Percentiles rank a stretch among this genome's conserved stretches.
These are phyloP conservation scores for Phytophthora vignae DNA, from an alignment of 352 stramenopile genomes.

Conservation along the genomic window DNA sequence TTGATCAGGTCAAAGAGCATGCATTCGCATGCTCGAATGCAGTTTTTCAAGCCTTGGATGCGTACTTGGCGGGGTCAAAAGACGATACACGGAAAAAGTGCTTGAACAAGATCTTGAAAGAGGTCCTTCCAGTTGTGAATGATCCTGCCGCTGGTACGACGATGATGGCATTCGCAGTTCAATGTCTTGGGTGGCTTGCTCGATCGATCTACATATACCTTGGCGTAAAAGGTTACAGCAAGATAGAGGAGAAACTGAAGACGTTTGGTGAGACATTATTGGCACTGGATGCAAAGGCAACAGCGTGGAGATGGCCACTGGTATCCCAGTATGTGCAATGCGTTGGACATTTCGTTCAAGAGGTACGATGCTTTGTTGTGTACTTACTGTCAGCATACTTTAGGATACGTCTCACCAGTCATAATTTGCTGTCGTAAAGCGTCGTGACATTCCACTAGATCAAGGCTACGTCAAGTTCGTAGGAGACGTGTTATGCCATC, in stretches of 20 bases:
- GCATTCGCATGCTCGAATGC: conserved; percentile 57
- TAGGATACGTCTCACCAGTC: conserved; percentile 2
- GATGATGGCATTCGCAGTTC: conserved; percentile 61
- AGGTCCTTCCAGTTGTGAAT: conserved; percentile 67
- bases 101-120: conserved; percentile 79
- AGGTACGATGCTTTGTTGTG: conserved; percentile 43
- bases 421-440: conserved; percentile 29
- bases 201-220: conserved; percentile 61
- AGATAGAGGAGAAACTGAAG: conserved; percentile 76
- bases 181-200: conserved; percentile 59
- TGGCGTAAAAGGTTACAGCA: conserved; percentile 52
- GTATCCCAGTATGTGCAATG: conserved; percentile 69
- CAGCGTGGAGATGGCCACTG: conserved; percentile 64
- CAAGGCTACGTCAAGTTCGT: conserved; percentile 64
- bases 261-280: conserved; percentile 78
- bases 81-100: conserved; percentile 68
- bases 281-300: conserved; percentile 56
- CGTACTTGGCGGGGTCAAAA: conserved; percentile 47
- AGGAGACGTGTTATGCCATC: conserved; percentile 62
- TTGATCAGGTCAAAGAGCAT: conserved; percentile 71
- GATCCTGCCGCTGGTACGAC: conserved; percentile 48
- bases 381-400: not conserved
- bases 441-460: conserved; percentile 37
- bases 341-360: conserved; percentile 57
- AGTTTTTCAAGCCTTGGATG: conserved; percentile 54